Evolutionary conservation across 2,329 filamentous ascomycete species (phyloP).

Genomic region (Scleromitrula shiraiana): DNA sequence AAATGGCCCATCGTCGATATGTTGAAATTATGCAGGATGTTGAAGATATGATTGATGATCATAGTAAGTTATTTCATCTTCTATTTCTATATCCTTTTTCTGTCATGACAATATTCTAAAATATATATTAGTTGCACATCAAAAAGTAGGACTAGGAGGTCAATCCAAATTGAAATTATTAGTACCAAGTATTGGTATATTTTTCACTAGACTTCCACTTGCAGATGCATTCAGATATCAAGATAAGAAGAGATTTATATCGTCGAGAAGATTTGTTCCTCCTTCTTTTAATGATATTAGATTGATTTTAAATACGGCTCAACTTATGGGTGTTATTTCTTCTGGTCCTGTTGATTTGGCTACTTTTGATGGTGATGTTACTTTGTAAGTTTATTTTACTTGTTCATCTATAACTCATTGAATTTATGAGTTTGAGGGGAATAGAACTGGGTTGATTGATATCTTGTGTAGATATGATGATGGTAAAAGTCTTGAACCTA

Average conservation of each 20-base stretch:
- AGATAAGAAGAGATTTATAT: constrained; percentile 78
- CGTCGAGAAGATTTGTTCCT: constrained; percentile 82
- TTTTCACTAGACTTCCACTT: constrained; percentile 82
- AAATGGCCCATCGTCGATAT: constrained; percentile 78
- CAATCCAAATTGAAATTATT: constrained; percentile 89
- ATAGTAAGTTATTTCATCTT: no score
- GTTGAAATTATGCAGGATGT: constrained; percentile 93
- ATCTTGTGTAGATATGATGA: constrained; percentile 52
- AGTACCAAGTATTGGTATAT: constrained; percentile 83
- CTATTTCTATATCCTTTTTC: no score
- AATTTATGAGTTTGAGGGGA: no score
- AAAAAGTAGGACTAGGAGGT: constrained; percentile 53
- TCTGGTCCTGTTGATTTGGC: constrained; percentile 69
- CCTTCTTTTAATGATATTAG: constrained; percentile 97
- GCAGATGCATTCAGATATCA: constrained; percentile 90
- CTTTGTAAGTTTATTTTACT: constrained; percentile 47
- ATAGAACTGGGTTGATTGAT: constrained; percentile 51
- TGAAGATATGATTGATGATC: constrained; percentile 83
- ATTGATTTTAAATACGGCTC: constrained; percentile 87
- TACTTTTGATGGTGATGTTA: constrained; percentile 97
- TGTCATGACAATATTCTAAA: neutral
- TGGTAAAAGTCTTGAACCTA: constrained; percentile 66
- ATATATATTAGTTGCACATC: constrained; percentile 55
- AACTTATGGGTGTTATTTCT: constrained; percentile 82
- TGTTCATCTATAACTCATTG: constrained; percentile 53